Evolutionary conservation across 257 asterid species (phyloP).

Genomic region (Cynanchum wilfordii): DNA sequence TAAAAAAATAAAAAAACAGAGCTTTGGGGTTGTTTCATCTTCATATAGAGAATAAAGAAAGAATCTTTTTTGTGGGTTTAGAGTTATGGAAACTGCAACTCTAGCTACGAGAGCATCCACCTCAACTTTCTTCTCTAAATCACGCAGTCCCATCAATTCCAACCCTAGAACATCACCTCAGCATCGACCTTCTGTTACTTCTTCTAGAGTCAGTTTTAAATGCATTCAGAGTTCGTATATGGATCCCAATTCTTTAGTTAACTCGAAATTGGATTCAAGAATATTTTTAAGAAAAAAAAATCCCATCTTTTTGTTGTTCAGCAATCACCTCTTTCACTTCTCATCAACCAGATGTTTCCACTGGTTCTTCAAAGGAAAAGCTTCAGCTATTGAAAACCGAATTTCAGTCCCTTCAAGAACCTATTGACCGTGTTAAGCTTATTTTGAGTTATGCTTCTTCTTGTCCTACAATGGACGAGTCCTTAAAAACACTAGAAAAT

Average conservation of each 20-base stretch:
- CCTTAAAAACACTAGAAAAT: slow-evolving; percentile 37
- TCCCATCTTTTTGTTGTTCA: slow-evolving; percentile 38
- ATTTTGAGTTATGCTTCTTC: slow-evolving; percentile 52
- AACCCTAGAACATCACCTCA: slow-evolving; percentile 20
- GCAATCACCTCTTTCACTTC: slow-evolving; percentile 40
- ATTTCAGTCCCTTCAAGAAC: slow-evolving; percentile 48
- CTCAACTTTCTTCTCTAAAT: slow-evolving; percentile 33
- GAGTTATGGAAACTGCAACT: slow-evolving; percentile 46
- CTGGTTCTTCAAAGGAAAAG: slow-evolving; percentile 30
- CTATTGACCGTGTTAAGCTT: slow-evolving; percentile 75
- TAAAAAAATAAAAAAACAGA: not conserved
- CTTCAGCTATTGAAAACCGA: slow-evolving; percentile 48
- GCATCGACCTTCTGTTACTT: slow-evolving; percentile 3
- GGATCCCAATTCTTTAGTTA: slow-evolving; percentile 18
- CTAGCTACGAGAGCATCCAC: slow-evolving; percentile 39
- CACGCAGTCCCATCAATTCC: slow-evolving; percentile 29
- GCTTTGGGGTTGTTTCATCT: not conserved
- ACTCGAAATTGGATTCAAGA: slow-evolving; percentile 25
- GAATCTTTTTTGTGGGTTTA: not conserved
- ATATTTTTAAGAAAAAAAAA: not conserved
- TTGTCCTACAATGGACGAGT: slow-evolving; percentile 42
- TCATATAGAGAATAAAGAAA: not conserved
- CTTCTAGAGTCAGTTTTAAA: slow-evolving; percentile 23
- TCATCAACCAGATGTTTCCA: slow-evolving; percentile 25
- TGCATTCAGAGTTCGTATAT: slow-evolving; percentile 32